Evolutionary conservation across 495 filamentous ascomycete genomes (phyloP).

Genomic region (Aspergillus coremiiformis): DNA sequence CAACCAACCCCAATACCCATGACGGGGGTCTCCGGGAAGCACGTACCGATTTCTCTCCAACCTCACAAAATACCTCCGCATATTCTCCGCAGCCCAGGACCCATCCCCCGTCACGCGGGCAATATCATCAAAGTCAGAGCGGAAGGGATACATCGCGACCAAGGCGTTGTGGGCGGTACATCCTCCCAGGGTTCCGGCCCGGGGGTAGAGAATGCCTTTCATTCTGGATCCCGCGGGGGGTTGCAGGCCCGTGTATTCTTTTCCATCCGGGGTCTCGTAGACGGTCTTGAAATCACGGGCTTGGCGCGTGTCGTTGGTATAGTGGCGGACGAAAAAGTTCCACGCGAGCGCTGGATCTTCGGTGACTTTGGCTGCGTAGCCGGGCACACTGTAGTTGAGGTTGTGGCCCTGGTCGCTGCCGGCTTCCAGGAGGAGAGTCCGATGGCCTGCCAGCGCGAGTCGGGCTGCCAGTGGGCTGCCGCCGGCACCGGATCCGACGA

Average conservation of each 20-base stretch:
- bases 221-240: slow-evolving; percentile 33
- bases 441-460: slow-evolving; percentile 53
- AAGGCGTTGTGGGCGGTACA: slow-evolving; percentile 44
- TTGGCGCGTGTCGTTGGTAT: slow-evolving; percentile 30
- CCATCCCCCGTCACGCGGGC: slow-evolving; percentile 35
- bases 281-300: slow-evolving; percentile 39
- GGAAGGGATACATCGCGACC: slow-evolving; percentile 33
- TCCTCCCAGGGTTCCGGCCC: slow-evolving; percentile 40
- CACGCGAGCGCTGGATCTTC: slow-evolving; percentile 35
- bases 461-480: slow-evolving; percentile 56
- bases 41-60: slow-evolving; percentile 51
- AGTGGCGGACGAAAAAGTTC: slow-evolving; percentile 46
- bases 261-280: slow-evolving; percentile 34
- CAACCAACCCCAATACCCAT: slow-evolving; percentile 56
- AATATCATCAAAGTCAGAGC: slow-evolving; percentile 44
- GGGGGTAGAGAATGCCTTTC: slow-evolving; percentile 42
- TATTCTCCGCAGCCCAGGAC: slow-evolving; percentile 36
- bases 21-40: slow-evolving; percentile 32
- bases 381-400: slow-evolving; percentile 33
- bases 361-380: slow-evolving; percentile 27
- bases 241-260: slow-evolving; percentile 30
- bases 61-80: slow-evolving; percentile 36
- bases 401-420: slow-evolving; percentile 51
- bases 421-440: slow-evolving; percentile 55
- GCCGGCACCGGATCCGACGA: slow-evolving; percentile 59